Percentiles rank a stretch among this genome's conserved stretches.
phyloP scores from a whole-genome alignment of 1,139 yeast genomes.

The Lodderomyces parapsilosis region DNA sequence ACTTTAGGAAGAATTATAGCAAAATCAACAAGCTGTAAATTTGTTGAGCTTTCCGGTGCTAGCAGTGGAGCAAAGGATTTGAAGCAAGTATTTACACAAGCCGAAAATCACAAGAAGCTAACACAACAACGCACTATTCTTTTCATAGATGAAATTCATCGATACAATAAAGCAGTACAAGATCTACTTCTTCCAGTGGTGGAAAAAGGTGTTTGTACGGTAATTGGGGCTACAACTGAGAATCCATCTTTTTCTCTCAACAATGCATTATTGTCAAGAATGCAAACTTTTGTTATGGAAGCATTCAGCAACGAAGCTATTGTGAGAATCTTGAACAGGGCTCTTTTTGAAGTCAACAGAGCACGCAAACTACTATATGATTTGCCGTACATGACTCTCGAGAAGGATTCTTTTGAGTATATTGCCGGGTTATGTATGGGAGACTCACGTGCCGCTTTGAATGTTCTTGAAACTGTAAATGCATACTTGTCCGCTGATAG shows the following conservation, averaged over 20 bases:
- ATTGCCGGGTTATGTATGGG: slow-evolving; percentile 83
- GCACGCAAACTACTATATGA: slow-evolving; percentile 44
- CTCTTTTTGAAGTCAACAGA: slow-evolving; percentile 59
- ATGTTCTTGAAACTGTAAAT: slow-evolving; percentile 58
- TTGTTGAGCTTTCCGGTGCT: slow-evolving; percentile 87
- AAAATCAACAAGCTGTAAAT: slow-evolving; percentile 49
- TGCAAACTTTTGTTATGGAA: slow-evolving; percentile 81
- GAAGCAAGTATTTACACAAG: slow-evolving; percentile 69
- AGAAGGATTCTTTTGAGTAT: slow-evolving; percentile 60
- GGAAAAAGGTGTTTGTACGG: slow-evolving; percentile 63
- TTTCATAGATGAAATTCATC: slow-evolving; percentile 89
- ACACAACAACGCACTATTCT: slow-evolving; percentile 73
- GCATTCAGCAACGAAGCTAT: slow-evolving; percentile 59
- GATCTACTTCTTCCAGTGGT: slow-evolving; percentile 77
- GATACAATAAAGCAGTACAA: slow-evolving; percentile 88
- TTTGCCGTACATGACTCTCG: slow-evolving; percentile 49
- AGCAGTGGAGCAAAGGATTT: slow-evolving; percentile 70
- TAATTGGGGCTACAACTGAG: slow-evolving; percentile 96
- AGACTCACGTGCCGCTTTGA: slow-evolving; percentile 82
- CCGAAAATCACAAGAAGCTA: slow-evolving; percentile 63
- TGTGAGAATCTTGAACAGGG: slow-evolving; percentile 58
- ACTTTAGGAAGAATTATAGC: slow-evolving; percentile 66
- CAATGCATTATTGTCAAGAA: slow-evolving; percentile 83
- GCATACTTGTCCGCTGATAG: slow-evolving; percentile 40
- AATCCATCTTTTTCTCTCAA: slow-evolving; percentile 91